Percentiles rank a stretch among this genome's conserved stretches.
Evolutionary conservation across 108 stramenopile genomes (phyloP).

Genomic region (Cyclotella cryptica): DNA sequence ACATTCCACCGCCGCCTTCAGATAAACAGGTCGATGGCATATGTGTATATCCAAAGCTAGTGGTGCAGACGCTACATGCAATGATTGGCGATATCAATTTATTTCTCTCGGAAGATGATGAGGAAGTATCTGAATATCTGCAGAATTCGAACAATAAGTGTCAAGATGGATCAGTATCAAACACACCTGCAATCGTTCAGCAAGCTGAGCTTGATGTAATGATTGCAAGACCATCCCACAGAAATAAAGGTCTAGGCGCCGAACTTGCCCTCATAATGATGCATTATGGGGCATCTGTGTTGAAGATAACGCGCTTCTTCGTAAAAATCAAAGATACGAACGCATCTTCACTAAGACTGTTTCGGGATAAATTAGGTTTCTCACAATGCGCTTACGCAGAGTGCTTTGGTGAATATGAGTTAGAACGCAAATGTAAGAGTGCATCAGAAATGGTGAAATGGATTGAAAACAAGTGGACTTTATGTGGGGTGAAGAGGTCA

Average conservation of each 20-base stretch:
- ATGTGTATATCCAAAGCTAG: slow-evolving; percentile 27
- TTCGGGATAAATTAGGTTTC: slow-evolving; percentile 85
- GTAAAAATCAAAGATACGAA: slow-evolving; percentile 95
- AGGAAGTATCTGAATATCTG: slow-evolving; percentile 56
- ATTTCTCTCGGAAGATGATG: slow-evolving; percentile 85
- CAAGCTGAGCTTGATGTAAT: slow-evolving; percentile 96
- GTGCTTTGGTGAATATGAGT: slow-evolving; percentile 92
- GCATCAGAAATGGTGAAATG: slow-evolving; percentile 28
- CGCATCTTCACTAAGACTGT: slow-evolving; percentile 70
- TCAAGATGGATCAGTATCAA: slow-evolving; percentile 12
- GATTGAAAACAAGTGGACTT: slow-evolving; percentile 35
- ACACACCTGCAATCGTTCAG: slow-evolving; percentile 8
- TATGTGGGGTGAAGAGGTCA: background rate
- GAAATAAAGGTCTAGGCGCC: slow-evolving; percentile 79
- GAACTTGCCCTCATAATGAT: slow-evolving; percentile 87
- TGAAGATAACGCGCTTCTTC: slow-evolving; percentile 80
- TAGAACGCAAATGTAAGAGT: slow-evolving; percentile 58
- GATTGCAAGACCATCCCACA: slow-evolving; percentile 82
- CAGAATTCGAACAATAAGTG: slow-evolving; percentile 17
- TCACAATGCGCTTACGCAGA: slow-evolving; percentile 80
- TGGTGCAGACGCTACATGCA: slow-evolving; percentile 50
- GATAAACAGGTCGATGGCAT: background rate
- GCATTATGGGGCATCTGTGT: slow-evolving; percentile 67
- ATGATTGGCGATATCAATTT: slow-evolving; percentile 99
- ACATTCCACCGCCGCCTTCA: background rate